These are phyloP conservation scores for Paramecium octaurelia DNA, from an alignment of 73 alveolate species.

Conservation along the genomic window DNA sequence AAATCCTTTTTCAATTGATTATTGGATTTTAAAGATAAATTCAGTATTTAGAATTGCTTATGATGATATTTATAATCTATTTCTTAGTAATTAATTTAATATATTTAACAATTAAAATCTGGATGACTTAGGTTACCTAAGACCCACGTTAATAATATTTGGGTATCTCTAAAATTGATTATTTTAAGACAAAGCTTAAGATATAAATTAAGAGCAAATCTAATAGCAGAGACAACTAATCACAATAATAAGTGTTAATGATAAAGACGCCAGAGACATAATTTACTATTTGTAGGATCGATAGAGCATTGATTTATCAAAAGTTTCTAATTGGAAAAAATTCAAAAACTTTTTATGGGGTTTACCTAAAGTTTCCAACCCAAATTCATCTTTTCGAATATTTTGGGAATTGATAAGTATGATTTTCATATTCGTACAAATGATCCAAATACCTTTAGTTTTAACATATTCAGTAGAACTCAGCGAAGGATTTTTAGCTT, in stretches of 20 bases:
- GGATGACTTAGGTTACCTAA: not conserved
- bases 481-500: not conserved
- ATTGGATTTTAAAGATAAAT: not conserved
- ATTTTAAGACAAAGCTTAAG: constrained; percentile 11
- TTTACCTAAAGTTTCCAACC: constrained; percentile 38
- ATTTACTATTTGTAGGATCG: not conserved
- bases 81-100: not conserved
- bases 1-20: not conserved
- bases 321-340: not conserved
- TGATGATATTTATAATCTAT: not conserved
- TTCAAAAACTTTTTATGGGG: not conserved
- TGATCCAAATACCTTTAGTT: constrained; percentile 34
- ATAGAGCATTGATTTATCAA: not conserved
- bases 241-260: not conserved
- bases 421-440: constrained; percentile 52
- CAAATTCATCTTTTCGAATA: constrained; percentile 67
- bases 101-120: not conserved
- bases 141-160: not conserved
- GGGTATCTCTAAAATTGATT: not conserved
- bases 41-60: not conserved
- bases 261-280: constrained; percentile 13
- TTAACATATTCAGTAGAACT: constrained; percentile 10
- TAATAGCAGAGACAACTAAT: not conserved
- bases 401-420: constrained; percentile 72
- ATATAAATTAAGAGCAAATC: not conserved